Evolutionary conservation across 2,329 filamentous ascomycete species (phyloP), one percentile per base, ranked within the genome.

Genomic region (Cercospora sp.): DNA sequence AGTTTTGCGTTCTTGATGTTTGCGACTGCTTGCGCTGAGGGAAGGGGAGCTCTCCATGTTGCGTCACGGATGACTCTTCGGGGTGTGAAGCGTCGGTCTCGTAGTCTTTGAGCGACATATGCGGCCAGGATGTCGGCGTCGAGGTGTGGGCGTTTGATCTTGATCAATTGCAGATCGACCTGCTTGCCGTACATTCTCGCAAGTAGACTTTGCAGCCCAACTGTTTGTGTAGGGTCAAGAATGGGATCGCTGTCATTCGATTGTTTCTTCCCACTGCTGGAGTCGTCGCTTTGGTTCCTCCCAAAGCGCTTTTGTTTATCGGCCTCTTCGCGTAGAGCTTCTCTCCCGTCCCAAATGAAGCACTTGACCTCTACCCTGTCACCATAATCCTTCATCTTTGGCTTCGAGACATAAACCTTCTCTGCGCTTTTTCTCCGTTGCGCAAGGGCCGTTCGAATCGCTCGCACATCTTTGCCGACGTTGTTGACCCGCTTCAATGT

Each of bases 1-100:
- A 63, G 45, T 55, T 74, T 75, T 18, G 71, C 72, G 64, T 75
- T 75, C 57, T 69, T 70, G 45, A 75, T 69, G 36, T 68, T 70
- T 18, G 72, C 64, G 26, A 76, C 68, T 48, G 68, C 67, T 36
- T 74, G 72, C 3, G 70, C 65, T 5, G 70, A 74, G 18, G 76
- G 76, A 1, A 78, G 66, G 12, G 73, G 70, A 3, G 73, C 75
- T 73, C 70, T 73, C 75, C 74, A 76, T 20, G 75, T 74, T n/a
- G 74, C 75, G 23, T 77, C 73, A 26, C 75, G 73, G 55, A 78
- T 74, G 28, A 77, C 74, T 67, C 74, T 63, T 51, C 75, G 75
- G 0, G 75, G 74, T 8, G 71, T 71, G 39, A 73, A 72, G 3
- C 65, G 63, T 55, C 75, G 75, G 60, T 78, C 75, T 30, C 66